Percentiles rank a stretch among this genome's conserved stretches.
phyloP scores from a whole-genome alignment of 1,139 yeast genomes.

The Yamadazyma membranifaciens region DNA sequence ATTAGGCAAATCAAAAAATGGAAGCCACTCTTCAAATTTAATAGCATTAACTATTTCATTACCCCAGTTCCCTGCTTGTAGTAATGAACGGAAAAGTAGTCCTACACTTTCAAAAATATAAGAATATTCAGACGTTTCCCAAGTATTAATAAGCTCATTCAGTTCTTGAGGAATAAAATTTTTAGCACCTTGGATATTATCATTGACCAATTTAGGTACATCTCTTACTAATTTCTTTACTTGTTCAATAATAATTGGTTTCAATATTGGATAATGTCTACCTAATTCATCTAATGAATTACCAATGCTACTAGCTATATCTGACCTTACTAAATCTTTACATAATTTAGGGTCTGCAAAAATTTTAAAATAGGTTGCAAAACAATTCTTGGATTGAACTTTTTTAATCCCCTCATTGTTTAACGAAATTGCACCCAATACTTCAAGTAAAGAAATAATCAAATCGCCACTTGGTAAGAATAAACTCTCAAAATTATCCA shows the following conservation, averaged over 20 bases:
- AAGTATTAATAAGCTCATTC: slow-evolving; percentile 45
- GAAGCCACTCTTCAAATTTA: slow-evolving; percentile 44
- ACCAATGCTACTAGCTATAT: slow-evolving; percentile 58
- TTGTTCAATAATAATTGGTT: slow-evolving; percentile 56
- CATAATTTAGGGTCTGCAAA: slow-evolving; percentile 52
- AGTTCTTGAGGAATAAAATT: slow-evolving; percentile 41
- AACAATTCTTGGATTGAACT: slow-evolving; percentile 47
- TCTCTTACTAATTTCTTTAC: slow-evolving; percentile 46
- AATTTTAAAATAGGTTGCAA: slow-evolving; percentile 50
- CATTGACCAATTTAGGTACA: slow-evolving; percentile 40
- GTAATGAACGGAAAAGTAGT: slow-evolving; percentile 45
- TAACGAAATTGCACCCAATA: slow-evolving; percentile 80
- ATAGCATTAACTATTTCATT: slow-evolving; percentile 38
- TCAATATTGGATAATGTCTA: slow-evolving; percentile 76
- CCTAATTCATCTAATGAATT: slow-evolving; percentile 76
- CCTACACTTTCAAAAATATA: slow-evolving; percentile 47
- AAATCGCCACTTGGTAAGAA: slow-evolving; percentile 60
- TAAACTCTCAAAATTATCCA: slow-evolving; percentile 52
- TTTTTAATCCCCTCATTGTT: slow-evolving; percentile 69
- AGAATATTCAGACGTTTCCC: slow-evolving; percentile 51
- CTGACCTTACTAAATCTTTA: slow-evolving; percentile 39
- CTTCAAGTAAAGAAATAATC: slow-evolving; percentile 65
- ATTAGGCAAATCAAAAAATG: slow-evolving; percentile 41
- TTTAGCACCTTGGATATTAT: slow-evolving; percentile 34
- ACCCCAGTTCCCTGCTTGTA: slow-evolving; percentile 54